phyloP scores from a whole-genome alignment of 306 rosid genomes.

The Cucurbita argyrosperma region DNA sequence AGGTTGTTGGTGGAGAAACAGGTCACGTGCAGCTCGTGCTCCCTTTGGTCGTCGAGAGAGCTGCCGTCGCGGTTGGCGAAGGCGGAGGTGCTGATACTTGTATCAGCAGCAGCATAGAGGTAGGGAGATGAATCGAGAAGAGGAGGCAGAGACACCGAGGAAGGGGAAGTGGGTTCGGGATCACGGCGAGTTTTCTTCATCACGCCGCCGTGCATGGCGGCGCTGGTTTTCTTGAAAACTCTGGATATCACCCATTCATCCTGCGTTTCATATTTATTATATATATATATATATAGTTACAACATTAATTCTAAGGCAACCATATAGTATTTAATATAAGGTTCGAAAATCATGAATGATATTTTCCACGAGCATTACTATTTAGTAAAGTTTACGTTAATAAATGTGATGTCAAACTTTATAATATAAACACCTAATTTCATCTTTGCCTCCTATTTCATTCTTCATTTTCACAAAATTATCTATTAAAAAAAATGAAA shows the following conservation, averaged over 20 bases:
- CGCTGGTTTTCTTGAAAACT: slow-evolving; percentile 45
- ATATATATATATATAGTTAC: no score
- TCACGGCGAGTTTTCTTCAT: slow-evolving; percentile 34
- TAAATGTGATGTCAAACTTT: neutral
- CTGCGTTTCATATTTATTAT: slow-evolving; percentile 5
- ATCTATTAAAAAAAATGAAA: no score
- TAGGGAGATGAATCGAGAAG: slow-evolving; percentile 67
- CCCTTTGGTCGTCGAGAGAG: slow-evolving; percentile 37
- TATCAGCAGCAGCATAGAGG: neutral
- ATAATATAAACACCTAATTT: neutral
- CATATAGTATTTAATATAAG: neutral
- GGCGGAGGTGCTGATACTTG: neutral
- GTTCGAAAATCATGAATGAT: neutral
- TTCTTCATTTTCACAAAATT: no score
- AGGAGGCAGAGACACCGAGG: slow-evolving; percentile 69
- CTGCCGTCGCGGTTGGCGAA: slow-evolving; percentile 32
- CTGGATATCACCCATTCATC: slow-evolving; percentile 72
- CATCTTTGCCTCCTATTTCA: no score
- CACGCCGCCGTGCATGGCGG: slow-evolving; percentile 11
- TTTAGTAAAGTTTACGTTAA: neutral
- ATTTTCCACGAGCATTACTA: neutral
- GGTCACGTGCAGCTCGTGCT: slow-evolving; percentile 82
- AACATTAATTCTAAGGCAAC: neutral
- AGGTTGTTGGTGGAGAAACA: slow-evolving; percentile 82
- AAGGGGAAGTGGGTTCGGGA: slow-evolving; percentile 67